Evolutionary conservation across 495 filamentous ascomycete species (phyloP), one percentile per base, ranked within the genome.

Genomic region (Aspergillus panamensis): DNA sequence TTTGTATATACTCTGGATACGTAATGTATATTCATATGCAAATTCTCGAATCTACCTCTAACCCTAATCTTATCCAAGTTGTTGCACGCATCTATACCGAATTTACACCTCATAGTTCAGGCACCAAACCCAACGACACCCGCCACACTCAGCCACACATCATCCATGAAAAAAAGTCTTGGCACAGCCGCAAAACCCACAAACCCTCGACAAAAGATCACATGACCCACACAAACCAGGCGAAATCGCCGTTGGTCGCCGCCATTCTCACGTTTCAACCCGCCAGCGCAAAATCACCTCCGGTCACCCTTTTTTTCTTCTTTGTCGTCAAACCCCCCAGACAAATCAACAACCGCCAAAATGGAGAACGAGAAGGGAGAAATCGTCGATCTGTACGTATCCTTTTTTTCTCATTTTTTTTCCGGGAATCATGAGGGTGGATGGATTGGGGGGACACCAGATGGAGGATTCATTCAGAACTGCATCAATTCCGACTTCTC

Each of bases 351-450:
- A 85, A 79, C 75, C 75, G 77, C 72, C 74, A 86, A 80, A 72
- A 95, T 95, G 91, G 91, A 96, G 81, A 95, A 95, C 87, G 91
- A 95, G 80, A 90, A 90, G 81, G 93, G 94, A 84, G 91, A 97
- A 75, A 90, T 97, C 80, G 94, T 97, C 78, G 94, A 98, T 81
- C 90, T 98, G 91, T 97, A 86, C 72, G 84, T 80, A 62, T 47
- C 35, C 35, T 30, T 59, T 62, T 39, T 48, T 58, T 53, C 16
- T 47, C 40, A 48, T 51, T 56, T 32, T 31, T 47, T 53, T 31
- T 59, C 50, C 51, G 48, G 48, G 39, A 12, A n/a, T n/a, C 14
- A n/a, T 16, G 44, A 31, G 13, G 37, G 33, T 25, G 17, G 57
- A 40, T 16, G 47, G 35, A 37, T 48, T 7, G 51, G 9, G 19